Base-by-base conservation (phyloP, 2,329 filamentous ascomycete species). In the Diplodia seriata region DNA sequence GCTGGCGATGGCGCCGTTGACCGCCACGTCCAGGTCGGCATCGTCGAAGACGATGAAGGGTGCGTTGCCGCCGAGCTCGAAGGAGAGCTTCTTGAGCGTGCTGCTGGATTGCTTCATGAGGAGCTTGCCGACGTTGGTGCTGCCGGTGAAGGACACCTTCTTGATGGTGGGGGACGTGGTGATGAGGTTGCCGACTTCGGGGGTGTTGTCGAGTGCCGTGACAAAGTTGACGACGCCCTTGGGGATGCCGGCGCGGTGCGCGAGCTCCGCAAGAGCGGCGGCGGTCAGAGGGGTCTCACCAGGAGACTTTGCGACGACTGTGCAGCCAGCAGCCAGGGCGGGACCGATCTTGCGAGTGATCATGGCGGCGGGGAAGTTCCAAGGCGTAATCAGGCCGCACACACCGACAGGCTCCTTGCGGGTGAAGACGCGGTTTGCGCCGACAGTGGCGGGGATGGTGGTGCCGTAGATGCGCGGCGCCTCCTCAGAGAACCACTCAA, bases 41-140 rank as follows among this genome's bases (percentile, higher is more conserved):
- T 98, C 94, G 75, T 98, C 93, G 76, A 98, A 98, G 40, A 98
- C 93, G 72, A 98, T 97, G 77, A 97, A 97, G 1, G 94, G 94
- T 0, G 94, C 92, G 78, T 98, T 98, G 57, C 94, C 95, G 66
- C 94, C 94, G 1, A 98, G 90, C 78, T 98, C 94, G 78, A 97
- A 91, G 0, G 92, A 95, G 1, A 92, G 83, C 76, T 92, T 92
- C 86, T 98, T 98, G 33, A 93, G 82, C 0, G 93, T 97, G 50
- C 87, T 86, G 0, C 93, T 88, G 12, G 91, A 90, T 80, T 97
- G 94, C 82, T 91, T 91, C 93, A 97, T 97, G 66, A 99, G 87
- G 81, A 97, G 81, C 72, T 85, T 88, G 29, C 87, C 87, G 4
- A 90, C 87, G 54, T 83, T 83, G 0, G 87, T 90, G 40, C 84